Evolutionary conservation across 1,284 basidiomycete genomes (phyloP), one percentile per base, ranked within the genome.

Genomic region (Microbotryum violaceum): DNA sequence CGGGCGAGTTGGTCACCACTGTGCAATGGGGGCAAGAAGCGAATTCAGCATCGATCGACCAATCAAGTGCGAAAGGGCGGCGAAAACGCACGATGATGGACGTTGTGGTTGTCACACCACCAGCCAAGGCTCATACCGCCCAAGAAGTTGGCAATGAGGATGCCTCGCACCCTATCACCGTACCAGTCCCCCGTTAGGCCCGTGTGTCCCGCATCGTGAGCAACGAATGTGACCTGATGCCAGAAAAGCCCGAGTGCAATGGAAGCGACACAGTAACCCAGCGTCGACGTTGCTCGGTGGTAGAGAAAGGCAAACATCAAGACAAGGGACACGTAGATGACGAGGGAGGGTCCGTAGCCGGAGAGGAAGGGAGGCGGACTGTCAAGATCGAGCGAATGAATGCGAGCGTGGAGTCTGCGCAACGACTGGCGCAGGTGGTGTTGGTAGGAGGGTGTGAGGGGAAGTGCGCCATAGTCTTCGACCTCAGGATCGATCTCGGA

Each of bases 51-150:
- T 67, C 47, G 47, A 57, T 25, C 60, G 56, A 52, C 59, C 37
- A 14, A 18, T 49, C 45, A 42, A 53, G n/a, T 44, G 33, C 12
- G 33, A 33, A 58, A 21, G 53, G n/a, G 25, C 29, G 2, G 20
- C 7, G 0, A 45, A 25, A 6, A 70, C 77, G 56, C 54, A 78
- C 78, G 81, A 78, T 98, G 94, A 78, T 98, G 94, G 55, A 96
- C 85, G 72, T 98, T 97, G 76, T 98, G 94, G 74, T 96, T 97
- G 75, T 96, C 84, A 61, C 92, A 91, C 94, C 94, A 99, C 96
- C 94, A 99, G 47, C 91, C 88, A 45, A 96, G 82, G 74, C 91
- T 94, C 57, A 99, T 79, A 2, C 94, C 94, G 23, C 94, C 93
- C 57, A 94, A 79, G 72, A 88, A 91, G 75, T 92, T 83, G 1